Evolutionary conservation across 208 protist species (phyloP).

Genomic region (Trypanosoma scelopori): DNA sequence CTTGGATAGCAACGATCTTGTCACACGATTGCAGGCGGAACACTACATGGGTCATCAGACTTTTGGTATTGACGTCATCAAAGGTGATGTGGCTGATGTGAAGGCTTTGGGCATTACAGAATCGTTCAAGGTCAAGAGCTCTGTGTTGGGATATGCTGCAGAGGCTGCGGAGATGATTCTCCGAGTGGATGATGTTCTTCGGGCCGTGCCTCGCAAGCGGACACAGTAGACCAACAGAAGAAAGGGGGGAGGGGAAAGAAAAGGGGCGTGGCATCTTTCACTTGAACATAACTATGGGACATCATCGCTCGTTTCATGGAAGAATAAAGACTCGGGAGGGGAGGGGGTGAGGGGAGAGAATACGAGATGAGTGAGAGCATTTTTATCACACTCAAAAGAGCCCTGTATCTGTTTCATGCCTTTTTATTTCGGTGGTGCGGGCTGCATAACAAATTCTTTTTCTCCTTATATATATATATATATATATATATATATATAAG

Average conservation of each 20-base stretch:
- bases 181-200: conserved; percentile 98
- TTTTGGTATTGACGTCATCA: conserved; percentile 94
- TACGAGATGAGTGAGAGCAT: conserved; percentile 3
- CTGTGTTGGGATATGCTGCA: conserved; percentile 95
- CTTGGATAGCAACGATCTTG: conserved; percentile 96
- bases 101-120: conserved; percentile 96
- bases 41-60: conserved; percentile 63
- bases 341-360: conserved; percentile 1
- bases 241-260: conserved; percentile 9
- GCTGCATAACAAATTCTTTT: too few relatives aligned
- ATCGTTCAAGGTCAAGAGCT: conserved; percentile 97
- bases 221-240: conserved; percentile 45
- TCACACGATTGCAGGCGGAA: conserved; percentile 93
- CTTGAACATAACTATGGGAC: neutral
- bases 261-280: neutral
- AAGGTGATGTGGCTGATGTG: conserved; percentile 95
- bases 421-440: neutral
- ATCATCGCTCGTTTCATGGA: neutral
- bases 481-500: too few relatives aligned
- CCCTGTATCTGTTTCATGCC: conserved; percentile 1
- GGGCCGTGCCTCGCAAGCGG: conserved; percentile 92
- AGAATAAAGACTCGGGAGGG: conserved; percentile 3
- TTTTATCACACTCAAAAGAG: neutral
- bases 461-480: too few relatives aligned
- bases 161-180: conserved; percentile 99